Evolutionary conservation across 345 rosid species (phyloP), one percentile per base, ranked within the genome.

Genomic region (Cochlearia excelsa): DNA sequence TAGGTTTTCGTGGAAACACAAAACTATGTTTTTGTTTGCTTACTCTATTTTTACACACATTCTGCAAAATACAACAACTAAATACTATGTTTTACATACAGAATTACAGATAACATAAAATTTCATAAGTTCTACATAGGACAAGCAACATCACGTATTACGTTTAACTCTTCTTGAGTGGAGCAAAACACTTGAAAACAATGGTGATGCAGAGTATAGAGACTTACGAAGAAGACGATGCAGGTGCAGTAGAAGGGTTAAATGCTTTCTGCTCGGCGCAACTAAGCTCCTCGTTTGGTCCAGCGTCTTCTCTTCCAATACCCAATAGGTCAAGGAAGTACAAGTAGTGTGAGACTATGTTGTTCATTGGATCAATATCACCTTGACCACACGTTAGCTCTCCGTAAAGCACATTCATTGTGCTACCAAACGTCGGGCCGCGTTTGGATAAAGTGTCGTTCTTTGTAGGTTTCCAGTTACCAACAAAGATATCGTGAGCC

Each of bases 251-350:
- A 7, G 78, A 29, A 56, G 95, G 99, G 69, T 86, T 87, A 76
- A 93, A 93, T 10, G 84, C 61, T 8, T 30, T 35, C 77, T 93
- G 97, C 59, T 93, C 97, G 0, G 89, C 94, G 43, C 99, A 93
- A 44, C 65, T 41, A 10, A 93, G 80, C 2, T 39, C 54, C 0
- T 89, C 95, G 26, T 61, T 61, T 3, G 97, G 67, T 4, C 99
- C 97, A 0, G 97, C 97, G 46, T 82, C 63, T 31, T 93, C 97
- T 45, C 94, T 73, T 27, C 81, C 89, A 1, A 93, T 50, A 61
- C 99, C 99, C 84, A 93, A 4, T 46, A 85, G 71, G 59, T 93
- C 97, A 2, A 87, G 94, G 81, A 76, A 89, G 75, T 85, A 79
- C 7, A 51, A 73, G 77, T 87, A 93, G 65, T 87, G 97, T 34